Percentiles rank a stretch among this genome's conserved stretches.
Evolutionary conservation across 192 early-diverging fungal species (phyloP).

Genomic region (Podila epigama): DNA sequence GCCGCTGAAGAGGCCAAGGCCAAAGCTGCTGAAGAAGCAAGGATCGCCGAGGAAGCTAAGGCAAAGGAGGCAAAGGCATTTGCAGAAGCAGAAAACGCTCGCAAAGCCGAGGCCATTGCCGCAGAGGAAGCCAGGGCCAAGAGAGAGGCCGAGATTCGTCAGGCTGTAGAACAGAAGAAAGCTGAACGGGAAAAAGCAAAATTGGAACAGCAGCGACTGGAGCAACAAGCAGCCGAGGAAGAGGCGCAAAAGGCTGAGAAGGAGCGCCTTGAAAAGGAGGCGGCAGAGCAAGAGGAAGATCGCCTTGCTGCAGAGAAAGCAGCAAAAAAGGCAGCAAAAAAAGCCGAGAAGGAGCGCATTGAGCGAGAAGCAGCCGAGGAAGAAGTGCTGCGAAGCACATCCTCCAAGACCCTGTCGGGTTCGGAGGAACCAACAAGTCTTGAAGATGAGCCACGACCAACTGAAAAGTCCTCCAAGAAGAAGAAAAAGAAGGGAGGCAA

Average conservation of each 20-base stretch:
- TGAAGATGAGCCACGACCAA: slow-evolving; percentile 16
- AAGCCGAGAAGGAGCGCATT: background rate
- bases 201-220: background rate
- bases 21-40: background rate
- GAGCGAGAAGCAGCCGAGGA: background rate
- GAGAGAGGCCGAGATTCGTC: background rate
- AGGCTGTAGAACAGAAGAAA: background rate
- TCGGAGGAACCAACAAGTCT: slow-evolving; percentile 27
- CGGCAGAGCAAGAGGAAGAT: background rate
- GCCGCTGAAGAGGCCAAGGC: background rate
- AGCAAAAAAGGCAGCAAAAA: background rate
- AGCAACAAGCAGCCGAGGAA: background rate
- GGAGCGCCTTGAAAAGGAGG: slow-evolving; percentile 14
- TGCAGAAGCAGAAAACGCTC: background rate
- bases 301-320: background rate
- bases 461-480: slow-evolving; percentile 32
- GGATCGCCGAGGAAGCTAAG: background rate
- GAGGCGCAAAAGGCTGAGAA: background rate
- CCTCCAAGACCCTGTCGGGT: slow-evolving; percentile 2
- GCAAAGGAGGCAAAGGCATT: background rate
- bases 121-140: background rate
- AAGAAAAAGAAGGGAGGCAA: slow-evolving; percentile 29
- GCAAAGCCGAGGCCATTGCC: background rate
- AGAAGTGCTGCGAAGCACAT: background rate
- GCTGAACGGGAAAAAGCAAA: background rate